Percentiles rank a stretch among this genome's conserved stretches.
Evolutionary conservation across 495 filamentous ascomycete species (phyloP).

Genomic region (Baudoinia panamericana): DNA sequence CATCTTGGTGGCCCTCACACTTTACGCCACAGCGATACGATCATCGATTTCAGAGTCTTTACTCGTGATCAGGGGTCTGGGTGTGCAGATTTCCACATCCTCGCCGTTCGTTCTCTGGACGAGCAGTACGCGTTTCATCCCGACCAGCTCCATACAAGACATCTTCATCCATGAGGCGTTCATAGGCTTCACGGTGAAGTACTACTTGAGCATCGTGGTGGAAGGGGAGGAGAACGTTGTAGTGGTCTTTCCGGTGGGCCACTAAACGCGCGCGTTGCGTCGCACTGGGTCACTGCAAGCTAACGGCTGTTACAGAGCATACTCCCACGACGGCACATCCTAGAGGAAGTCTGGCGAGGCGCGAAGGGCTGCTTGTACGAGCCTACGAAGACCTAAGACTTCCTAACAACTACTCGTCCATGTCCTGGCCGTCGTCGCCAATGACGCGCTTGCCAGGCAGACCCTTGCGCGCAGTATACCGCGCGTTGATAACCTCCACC

Average conservation of each 20-base stretch:
- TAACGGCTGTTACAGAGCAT: slow-evolving; percentile 36
- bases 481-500: slow-evolving; percentile 62
- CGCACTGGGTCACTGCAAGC: too few relatives aligned
- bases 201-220: slow-evolving; percentile 81
- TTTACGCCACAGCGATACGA: slow-evolving; percentile 8
- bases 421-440: slow-evolving; percentile 7
- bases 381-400: slow-evolving; percentile 30
- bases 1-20: neutral
- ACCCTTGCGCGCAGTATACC: slow-evolving; percentile 61
- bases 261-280: too few relatives aligned
- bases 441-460: slow-evolving; percentile 20
- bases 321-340: slow-evolving; percentile 51
- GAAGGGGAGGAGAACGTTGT: slow-evolving; percentile 79
- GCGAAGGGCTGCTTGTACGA: slow-evolving; percentile 66
- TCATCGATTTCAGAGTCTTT: slow-evolving; percentile 61
- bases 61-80: slow-evolving; percentile 74
- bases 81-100: slow-evolving; percentile 73
- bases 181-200: slow-evolving; percentile 78
- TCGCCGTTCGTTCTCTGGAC: slow-evolving; percentile 49
- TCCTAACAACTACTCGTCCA: slow-evolving; percentile 8
- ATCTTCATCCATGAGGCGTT: slow-evolving; percentile 94
- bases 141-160: slow-evolving; percentile 79
- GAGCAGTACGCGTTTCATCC: slow-evolving; percentile 75
- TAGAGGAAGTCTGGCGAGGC: slow-evolving; percentile 81
- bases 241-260: slow-evolving; percentile 74